Conservation (phyloP, 2,329 filamentous ascomycete genomes). For the Aspergillus sojae region DNA sequence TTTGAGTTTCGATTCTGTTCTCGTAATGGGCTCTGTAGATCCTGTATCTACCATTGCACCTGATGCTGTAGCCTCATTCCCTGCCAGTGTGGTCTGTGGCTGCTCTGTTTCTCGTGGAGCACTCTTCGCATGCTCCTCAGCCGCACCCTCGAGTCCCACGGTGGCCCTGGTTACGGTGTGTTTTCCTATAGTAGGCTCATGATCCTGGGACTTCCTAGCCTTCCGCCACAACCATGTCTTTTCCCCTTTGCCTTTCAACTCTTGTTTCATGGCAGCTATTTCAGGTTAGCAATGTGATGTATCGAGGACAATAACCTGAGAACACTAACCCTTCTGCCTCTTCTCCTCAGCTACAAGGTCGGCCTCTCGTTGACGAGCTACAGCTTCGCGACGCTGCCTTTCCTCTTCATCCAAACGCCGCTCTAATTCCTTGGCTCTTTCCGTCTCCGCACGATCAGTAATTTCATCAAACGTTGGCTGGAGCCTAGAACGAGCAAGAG, state of each 20-base stretch:
- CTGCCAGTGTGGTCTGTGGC: conserved; percentile 8
- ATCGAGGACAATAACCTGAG: neutral
- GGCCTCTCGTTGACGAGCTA: conserved; percentile 43
- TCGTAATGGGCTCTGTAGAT: conserved; percentile 11
- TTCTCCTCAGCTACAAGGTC: conserved; percentile 37
- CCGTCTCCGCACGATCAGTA: conserved; percentile 72
- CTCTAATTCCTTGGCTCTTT: conserved; percentile 68
- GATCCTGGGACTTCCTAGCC: conserved; percentile 24
- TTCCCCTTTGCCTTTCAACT: conserved; percentile 26
- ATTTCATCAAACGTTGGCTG: conserved; percentile 87
- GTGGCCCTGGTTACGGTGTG: conserved; percentile 5
- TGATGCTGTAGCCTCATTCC: conserved; percentile 5
- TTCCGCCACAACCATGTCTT: conserved; percentile 33
- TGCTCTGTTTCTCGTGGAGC: conserved; percentile 11
- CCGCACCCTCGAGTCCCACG: neutral
- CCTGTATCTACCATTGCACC: conserved; percentile 10
- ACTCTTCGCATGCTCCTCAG: conserved; percentile 5
- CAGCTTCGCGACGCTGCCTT: conserved; percentile 60
- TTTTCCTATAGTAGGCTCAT: conserved; percentile 16
- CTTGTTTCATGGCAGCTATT: conserved; percentile 21
- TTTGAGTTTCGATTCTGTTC: conserved; percentile 36
- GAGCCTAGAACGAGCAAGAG: conserved; percentile 73
- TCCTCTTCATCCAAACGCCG: conserved; percentile 66
- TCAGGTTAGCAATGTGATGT: neutral
- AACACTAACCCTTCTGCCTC: conserved; percentile 30